Evolutionary conservation across 768 basidiomycete genomes (phyloP).

Genomic region (Xerocomellus intermedius): DNA sequence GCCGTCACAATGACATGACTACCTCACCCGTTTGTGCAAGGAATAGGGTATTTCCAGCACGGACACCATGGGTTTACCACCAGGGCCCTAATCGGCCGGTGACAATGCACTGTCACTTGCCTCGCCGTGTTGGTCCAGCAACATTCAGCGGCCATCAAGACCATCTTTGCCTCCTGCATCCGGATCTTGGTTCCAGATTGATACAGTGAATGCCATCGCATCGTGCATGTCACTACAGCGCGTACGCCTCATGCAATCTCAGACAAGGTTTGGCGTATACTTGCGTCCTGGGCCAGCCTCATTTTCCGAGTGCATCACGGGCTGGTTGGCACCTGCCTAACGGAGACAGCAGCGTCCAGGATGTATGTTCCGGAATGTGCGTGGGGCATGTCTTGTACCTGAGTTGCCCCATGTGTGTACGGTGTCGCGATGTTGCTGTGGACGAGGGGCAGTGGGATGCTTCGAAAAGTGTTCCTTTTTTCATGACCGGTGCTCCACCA

Average conservation of each 20-base stretch:
- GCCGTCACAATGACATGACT: too few species aligned
- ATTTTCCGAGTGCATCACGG: not conserved
- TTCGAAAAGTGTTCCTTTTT: not conserved
- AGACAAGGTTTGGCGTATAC: not conserved
- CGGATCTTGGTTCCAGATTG: not conserved
- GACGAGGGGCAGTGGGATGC: not conserved
- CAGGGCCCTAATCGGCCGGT: not conserved
- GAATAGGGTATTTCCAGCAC: not conserved
- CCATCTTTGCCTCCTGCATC: not conserved
- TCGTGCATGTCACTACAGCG: not conserved
- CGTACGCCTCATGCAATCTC: constrained; percentile 8
- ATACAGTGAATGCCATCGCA: not conserved
- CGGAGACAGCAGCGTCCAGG: not conserved
- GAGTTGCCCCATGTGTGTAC: not conserved
- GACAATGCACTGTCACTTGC: not conserved
- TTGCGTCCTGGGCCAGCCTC: not conserved
- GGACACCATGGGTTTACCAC: too few species aligned
- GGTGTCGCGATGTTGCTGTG: constrained; percentile 5
- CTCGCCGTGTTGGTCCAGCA: not conserved
- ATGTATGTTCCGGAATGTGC: not conserved
- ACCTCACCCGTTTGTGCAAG: not conserved
- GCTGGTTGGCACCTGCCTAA: not conserved
- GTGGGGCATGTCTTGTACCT: not conserved
- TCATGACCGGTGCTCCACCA: not conserved
- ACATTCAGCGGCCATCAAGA: not conserved